These are phyloP conservation scores for Bocquillonia castaneifolia DNA, from an alignment of 441 rosid species.

Conservation along the genomic window DNA sequence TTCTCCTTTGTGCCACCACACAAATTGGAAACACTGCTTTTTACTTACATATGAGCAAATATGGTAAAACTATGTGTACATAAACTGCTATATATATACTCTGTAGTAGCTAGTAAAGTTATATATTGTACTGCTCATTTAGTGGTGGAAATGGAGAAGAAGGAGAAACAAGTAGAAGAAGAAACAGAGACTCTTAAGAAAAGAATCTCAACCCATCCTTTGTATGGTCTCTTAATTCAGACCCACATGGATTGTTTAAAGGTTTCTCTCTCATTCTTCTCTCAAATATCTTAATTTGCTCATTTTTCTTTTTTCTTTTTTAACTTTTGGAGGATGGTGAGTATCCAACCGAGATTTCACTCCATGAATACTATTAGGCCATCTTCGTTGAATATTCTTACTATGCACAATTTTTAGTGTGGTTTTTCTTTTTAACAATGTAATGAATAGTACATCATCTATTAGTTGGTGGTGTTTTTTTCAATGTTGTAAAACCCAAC, in stretches of 20 bases:
- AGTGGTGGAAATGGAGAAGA: conserved; percentile 3
- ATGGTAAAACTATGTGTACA: conserved; percentile 9
- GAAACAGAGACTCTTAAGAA: conserved; percentile 36
- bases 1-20: neutral
- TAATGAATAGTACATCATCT: too few species aligned
- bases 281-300: too few species aligned
- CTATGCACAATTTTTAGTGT: too few species aligned
- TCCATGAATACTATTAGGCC: too few species aligned
- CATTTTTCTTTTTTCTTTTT: conserved; percentile 6
- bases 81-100: neutral
- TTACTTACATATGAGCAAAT: conserved; percentile 7
- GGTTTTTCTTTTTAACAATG: too few species aligned
- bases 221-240: conserved; percentile 39
- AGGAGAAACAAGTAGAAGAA: conserved; percentile 3
- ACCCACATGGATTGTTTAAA: conserved; percentile 48
- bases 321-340: too few species aligned
- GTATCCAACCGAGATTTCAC: too few species aligned
- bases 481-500: too few species aligned
- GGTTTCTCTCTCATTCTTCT: conserved; percentile 27
- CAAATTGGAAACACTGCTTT: neutral
- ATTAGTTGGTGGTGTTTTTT: too few species aligned
- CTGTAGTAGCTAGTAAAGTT: too few species aligned
- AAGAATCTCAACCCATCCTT: conserved; percentile 47
- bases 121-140: neutral
- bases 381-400: too few species aligned